Conservation (phyloP, 164 flowering plant genomes). For the Kingdonia uniflora region DNA sequence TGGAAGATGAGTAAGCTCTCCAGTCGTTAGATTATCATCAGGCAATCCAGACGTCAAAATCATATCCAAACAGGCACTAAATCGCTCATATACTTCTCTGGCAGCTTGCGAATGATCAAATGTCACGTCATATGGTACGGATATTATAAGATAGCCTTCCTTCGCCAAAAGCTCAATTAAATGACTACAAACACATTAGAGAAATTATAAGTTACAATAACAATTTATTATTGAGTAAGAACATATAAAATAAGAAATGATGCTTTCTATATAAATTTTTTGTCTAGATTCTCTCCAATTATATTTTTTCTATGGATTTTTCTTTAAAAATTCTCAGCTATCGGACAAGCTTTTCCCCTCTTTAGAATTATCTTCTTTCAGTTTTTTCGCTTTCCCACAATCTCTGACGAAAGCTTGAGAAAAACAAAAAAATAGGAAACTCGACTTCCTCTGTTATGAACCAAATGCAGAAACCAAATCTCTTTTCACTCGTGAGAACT, state of each 20-base stretch:
- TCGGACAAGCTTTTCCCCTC: too few relatives aligned
- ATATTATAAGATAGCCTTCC: conserved; percentile 70
- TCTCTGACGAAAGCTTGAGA: too few relatives aligned
- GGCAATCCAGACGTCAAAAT: conserved; percentile 58
- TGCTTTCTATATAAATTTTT: background rate
- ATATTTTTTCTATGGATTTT: too few relatives aligned
- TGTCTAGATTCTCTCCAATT: too few relatives aligned
- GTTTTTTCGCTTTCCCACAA: too few relatives aligned
- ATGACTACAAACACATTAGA: conserved; percentile 38
- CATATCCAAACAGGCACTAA: conserved; percentile 54
- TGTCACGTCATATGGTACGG: conserved; percentile 90
- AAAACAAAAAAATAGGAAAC: too few relatives aligned
- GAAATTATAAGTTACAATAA: background rate
- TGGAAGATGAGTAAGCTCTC: conserved; percentile 56
- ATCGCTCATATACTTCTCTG: conserved; percentile 58
- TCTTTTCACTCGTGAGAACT: too few relatives aligned
- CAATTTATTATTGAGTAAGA: background rate
- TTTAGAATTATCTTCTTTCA: too few relatives aligned
- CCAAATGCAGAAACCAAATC: too few relatives aligned
- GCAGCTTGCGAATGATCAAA: conserved; percentile 82
- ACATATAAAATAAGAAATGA: background rate
- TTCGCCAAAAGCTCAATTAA: conserved; percentile 67
- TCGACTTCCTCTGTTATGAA: too few relatives aligned
- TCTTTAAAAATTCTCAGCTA: too few relatives aligned
- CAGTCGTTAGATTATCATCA: conserved; percentile 29